These are phyloP conservation scores for Hyphopichia homilentoma DNA, from an alignment of 805 yeast species.

Conservation along the genomic window DNA sequence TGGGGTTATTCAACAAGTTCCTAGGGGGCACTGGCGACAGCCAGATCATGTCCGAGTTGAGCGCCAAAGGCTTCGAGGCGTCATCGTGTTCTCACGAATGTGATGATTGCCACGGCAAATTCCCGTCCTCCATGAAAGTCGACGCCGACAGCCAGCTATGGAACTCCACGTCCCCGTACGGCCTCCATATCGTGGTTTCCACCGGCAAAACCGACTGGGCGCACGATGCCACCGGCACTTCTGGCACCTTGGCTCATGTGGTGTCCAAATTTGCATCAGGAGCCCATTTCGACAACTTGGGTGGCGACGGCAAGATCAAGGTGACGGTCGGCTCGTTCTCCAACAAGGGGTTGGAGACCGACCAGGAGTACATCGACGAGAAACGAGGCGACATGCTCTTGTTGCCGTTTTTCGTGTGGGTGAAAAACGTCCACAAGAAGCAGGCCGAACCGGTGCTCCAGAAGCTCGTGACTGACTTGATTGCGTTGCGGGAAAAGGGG, in stretches of 20 bases:
- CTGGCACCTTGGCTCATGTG: conserved; percentile 43
- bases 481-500: conserved; percentile 2
- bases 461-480: conserved; percentile 11
- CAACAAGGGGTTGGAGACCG: conserved; percentile 38
- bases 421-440: conserved; percentile 43
- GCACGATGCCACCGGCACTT: conserved; percentile 57
- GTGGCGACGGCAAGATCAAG: conserved; percentile 33
- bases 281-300: conserved; percentile 10
- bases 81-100: conserved; percentile 55
- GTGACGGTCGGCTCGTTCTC: conserved; percentile 55
- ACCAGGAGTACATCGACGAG: conserved; percentile 38
- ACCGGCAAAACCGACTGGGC: conserved; percentile 86
- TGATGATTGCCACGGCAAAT: conserved; percentile 47
- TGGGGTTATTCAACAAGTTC: too few species aligned
- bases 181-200: conserved; percentile 72
- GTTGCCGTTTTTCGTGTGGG: conserved; percentile 73
- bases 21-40: too few species aligned
- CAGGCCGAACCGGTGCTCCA: conserved; percentile 44
- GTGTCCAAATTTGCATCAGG: conserved; percentile 34
- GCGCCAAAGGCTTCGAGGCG: conserved; percentile 21
- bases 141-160: conserved; percentile 46
- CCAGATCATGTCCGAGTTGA: too few species aligned
- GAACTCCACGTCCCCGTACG: conserved; percentile 67
- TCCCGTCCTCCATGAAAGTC: conserved; percentile 49
- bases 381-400: conserved; percentile 58